Base-by-base conservation (phyloP, 2,329 filamentous ascomycete species). In the Aspergillus sp. region DNA sequence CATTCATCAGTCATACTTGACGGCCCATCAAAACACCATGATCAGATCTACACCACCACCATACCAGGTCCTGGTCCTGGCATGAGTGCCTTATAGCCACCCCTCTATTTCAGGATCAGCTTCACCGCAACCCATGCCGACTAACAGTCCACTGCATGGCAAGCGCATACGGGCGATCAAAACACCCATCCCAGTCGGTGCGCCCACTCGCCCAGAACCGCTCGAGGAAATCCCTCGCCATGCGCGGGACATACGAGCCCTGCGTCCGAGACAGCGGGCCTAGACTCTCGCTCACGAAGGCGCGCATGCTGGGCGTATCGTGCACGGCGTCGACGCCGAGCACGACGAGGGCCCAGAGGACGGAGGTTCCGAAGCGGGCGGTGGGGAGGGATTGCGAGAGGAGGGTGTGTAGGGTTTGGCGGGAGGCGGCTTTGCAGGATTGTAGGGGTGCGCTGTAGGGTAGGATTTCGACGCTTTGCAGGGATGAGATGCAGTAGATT, bases 161-260 rank as follows among this genome's bases (percentile, higher is more conserved):
- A 49, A 75, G 70, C 3, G 63, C 63, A 47, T 73, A 73, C 25
- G 70, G 68, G 45, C 58, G 62, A 46, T 76, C 73, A 48, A 77
- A 78, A 59, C 76, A 78, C 37, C 58, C 63, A 64, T 77, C 74
- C 75, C 76, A 78, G 3, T 53, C 15, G 3, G 61, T 68, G 52
- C 64, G 46, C 0, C 68, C 67, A 0, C 70, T 73, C 3, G 61
- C 60, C 76, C 75, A 77, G 45, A 74, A 77, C 17, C 25, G 63
- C 52, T 75, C 62, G 1, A 78, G 62, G 2, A 25, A 14, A 4
- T 31, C 37, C 21, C 19, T 14, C 48, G 72, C 73, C 21, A 62
- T 62, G 23, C 73, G 58, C 4, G 75, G 74, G 15, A 66, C 62
- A 40, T 66, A 67, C 2, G 69, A 68, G 3, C 71, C 73, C 4